Evolutionary conservation across 1,284 basidiomycete genomes (phyloP), one percentile per base, ranked within the genome.

Genomic region (Tremellales sp.): DNA sequence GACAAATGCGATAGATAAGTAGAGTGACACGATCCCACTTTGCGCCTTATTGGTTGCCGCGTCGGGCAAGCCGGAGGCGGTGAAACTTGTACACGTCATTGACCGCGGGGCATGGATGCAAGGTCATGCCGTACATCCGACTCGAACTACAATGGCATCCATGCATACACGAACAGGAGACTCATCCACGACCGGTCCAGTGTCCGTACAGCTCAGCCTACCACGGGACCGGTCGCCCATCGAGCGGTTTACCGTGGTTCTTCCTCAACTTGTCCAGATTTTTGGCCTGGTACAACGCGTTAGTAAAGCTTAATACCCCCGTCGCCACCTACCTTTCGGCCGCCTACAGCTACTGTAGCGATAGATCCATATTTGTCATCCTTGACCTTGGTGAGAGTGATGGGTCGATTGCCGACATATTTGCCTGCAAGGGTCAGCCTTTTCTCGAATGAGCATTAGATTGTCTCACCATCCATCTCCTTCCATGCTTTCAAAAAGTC

Each of bases 401-500:
- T 83, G 18, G 92, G 92, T 51, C 92, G 80, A 66, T 94, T 95
- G 32, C 92, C 92, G 44, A 97, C 91, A 71, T 97, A 97, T 76
- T 97, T 95, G 57, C 91, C 91, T 93, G 57, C 6, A 52, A 6
- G 7, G 22, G 6, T 43, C 32, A 35, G 22, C 41, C 36, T 43
- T 32, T 51, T 43, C 33, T 40, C 22, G 28, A 18, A 43, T n/a
- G n/a, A 28, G 14, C 10, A 29, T n/a, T 24, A 27, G 10, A 26
- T n/a, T 0, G 24, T 66, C 85, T 45, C 61, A 86, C 93, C 94
- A 71, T 99, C 90, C 91, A 97, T 97, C 72, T 98, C 91, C 69
- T 98, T 98, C 95, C 95, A 99, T 6, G 95, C 95, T 61, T 83
- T 91, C 49, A 99, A 72, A 70, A 97, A 98, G 70, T 99, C 95